Base-by-base conservation (phyloP, 257 asterid genomes). In the Rehmannia glutinosa region DNA sequence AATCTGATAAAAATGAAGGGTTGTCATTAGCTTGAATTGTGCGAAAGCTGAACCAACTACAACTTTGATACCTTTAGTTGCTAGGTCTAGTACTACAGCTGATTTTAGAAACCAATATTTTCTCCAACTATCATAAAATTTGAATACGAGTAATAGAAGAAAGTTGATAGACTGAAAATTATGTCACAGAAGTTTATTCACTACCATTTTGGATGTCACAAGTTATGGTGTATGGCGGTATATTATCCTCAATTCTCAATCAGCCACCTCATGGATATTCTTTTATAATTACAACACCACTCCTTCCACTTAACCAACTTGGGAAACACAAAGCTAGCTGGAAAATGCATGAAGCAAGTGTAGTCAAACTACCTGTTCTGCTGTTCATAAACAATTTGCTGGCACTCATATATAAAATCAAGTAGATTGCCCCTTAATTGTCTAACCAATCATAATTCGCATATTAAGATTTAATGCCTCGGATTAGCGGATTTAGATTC, bases 281-380 rank as follows among this genome's bases (percentile, higher is more conserved):
- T 47, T 24, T 38, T 55, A 45, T n/a, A 23, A 43, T 30, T 59
- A 32, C 3, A 41, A 72, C 20, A 17, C 46, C 17, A 35, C 60
- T 24, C 41, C 24, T 46, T 46, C 15, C 54, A 9, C 55, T 63
- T 46, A 73, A 42, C 64, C 45, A 60, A 55, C 50, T 23, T 10
- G 17, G 5, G 38, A 23, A 45, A 52, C 65, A 53, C 41, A 47
- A 17, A 52, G 15, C 17, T 9, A 23, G 21, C 24, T 6, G 4
- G 30, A 25, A 23, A 62, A 42, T 28, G 23, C 35, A 33, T 35
- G 46, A 25, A 5, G n/a, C 45, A 43, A 23, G 17, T 43, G 36
- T 35, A 57, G 39, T 35, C 33, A 17, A 39, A 46, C 49, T 39
- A 20, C 61, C 27, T 58, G 13, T 35, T 35, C 38, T n/a, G n/a